phyloP scores from a whole-genome alignment of 1,139 yeast genomes.

The Saccharomyces pastorianus region DNA sequence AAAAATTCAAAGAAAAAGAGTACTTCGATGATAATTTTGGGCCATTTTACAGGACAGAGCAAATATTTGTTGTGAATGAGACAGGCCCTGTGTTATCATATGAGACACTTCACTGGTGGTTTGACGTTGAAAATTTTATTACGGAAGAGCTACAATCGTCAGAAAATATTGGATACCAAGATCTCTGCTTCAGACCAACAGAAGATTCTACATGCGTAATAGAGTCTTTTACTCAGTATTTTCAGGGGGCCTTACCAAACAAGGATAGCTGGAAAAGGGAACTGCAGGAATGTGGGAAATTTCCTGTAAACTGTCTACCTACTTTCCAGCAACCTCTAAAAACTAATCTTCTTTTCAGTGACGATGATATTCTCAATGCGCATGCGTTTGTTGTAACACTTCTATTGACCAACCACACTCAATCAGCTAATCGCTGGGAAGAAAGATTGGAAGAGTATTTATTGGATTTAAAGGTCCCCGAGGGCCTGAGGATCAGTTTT shows the following conservation, averaged over 20 bases:
- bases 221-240: slow-evolving; percentile 88
- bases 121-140: slow-evolving; percentile 58
- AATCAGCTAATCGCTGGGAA: slow-evolving; percentile 59
- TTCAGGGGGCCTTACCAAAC: slow-evolving; percentile 58
- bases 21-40: slow-evolving; percentile 78
- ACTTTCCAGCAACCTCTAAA: slow-evolving; percentile 84
- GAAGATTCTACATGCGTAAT: slow-evolving; percentile 68
- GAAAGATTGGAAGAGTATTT: slow-evolving; percentile 48
- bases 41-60: slow-evolving; percentile 86
- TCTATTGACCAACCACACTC: slow-evolving; percentile 46
- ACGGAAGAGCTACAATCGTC: slow-evolving; percentile 21
- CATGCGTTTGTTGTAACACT: slow-evolving; percentile 71
- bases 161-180: slow-evolving; percentile 40
- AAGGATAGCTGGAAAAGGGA: slow-evolving; percentile 47
- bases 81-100: slow-evolving; percentile 58
- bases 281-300: slow-evolving; percentile 53
- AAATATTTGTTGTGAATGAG: slow-evolving; percentile 65
- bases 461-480: slow-evolving; percentile 39
- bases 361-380: slow-evolving; percentile 48
- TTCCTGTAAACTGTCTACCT: slow-evolving; percentile 88
- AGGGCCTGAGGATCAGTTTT: slow-evolving; percentile 59
- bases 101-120: slow-evolving; percentile 81
- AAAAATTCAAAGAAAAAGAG: slow-evolving; percentile 58
- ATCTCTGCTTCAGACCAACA: slow-evolving; percentile 75
- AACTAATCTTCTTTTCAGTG: slow-evolving; percentile 62